Percentiles rank a stretch among this genome's conserved stretches.
phyloP scores from a whole-genome alignment of 306 rosid genomes.

The Trifolium subterraneum region DNA sequence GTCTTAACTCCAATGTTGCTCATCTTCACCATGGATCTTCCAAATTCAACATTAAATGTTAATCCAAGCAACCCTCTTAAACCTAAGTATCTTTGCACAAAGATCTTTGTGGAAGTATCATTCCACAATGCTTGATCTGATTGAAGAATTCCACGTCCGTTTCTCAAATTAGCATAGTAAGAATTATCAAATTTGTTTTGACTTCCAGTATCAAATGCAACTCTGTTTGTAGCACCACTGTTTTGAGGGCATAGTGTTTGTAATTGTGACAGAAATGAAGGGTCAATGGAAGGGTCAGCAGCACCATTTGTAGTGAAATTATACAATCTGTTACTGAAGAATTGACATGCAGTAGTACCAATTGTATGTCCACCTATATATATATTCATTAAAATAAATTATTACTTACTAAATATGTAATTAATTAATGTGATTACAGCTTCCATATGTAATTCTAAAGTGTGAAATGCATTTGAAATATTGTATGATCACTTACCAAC shows the following conservation, averaged over 20 bases:
- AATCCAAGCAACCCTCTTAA: slow-evolving; percentile 44
- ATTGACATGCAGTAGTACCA: slow-evolving; percentile 60
- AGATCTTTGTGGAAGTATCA: slow-evolving; percentile 55
- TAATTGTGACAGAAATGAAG: slow-evolving; percentile 53
- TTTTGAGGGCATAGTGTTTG: slow-evolving; percentile 60
- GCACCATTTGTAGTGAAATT: slow-evolving; percentile 56
- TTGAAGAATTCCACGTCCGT: slow-evolving; percentile 57
- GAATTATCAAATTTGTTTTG: slow-evolving; percentile 47
- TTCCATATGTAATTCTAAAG: no score
- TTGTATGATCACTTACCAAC: slow-evolving; percentile 49
- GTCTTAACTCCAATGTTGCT: slow-evolving; percentile 60
- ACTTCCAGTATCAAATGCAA: slow-evolving; percentile 58
- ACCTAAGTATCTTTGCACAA: slow-evolving; percentile 53
- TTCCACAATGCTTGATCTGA: slow-evolving; percentile 69
- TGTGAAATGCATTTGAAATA: not conserved
- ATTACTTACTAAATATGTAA: no score
- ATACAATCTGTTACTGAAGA: slow-evolving; percentile 57
- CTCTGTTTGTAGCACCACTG: slow-evolving; percentile 46
- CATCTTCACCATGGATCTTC: slow-evolving; percentile 72
- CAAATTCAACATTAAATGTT: slow-evolving; percentile 59
- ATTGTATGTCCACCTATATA: slow-evolving; percentile 67
- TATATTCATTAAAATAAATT: not conserved
- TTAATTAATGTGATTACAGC: no score
- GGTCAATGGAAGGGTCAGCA: slow-evolving; percentile 56
- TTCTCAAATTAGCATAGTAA: slow-evolving; percentile 52